These are phyloP conservation scores for Magnaporthales sp. DNA, from an alignment of 2,329 filamentous ascomycete species.

Conservation along the genomic window DNA sequence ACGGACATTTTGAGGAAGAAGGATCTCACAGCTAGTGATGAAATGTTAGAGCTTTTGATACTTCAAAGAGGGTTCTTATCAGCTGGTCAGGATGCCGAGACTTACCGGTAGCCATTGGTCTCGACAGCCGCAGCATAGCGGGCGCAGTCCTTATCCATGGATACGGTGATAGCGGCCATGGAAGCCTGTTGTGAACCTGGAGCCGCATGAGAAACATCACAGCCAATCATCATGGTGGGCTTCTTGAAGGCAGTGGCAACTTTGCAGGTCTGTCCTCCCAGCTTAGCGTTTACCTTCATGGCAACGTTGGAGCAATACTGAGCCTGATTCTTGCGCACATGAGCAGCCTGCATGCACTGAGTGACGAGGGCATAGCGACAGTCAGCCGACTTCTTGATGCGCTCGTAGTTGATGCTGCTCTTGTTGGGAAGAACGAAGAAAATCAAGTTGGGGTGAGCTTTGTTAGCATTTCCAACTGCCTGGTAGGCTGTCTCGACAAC, in stretches of 20 bases:
- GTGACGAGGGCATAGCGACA: conserved; percentile 76
- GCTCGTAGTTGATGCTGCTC: conserved; percentile 65
- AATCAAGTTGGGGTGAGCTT: conserved; percentile 61
- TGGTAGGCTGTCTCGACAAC: conserved; percentile 49
- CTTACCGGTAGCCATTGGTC: conserved; percentile 65
- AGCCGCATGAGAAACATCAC: conserved; percentile 80
- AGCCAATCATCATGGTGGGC: conserved; percentile 78
- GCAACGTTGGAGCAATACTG: conserved; percentile 92
- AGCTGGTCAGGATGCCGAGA: not conserved
- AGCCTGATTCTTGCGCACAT: conserved; percentile 59
- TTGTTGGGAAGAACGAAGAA: conserved; percentile 70
- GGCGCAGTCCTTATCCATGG: conserved; percentile 61
- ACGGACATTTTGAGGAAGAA: conserved; percentile 57
- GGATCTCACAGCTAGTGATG: conserved; percentile 53
- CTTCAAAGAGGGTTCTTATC: not conserved
- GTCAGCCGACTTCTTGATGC: conserved; percentile 84
- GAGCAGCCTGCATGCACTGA: conserved; percentile 66
- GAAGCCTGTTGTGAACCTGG: conserved; percentile 61
- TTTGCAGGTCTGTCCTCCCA: conserved; percentile 68
- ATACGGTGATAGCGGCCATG: conserved; percentile 81
- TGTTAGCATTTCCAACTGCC: conserved; percentile 41
- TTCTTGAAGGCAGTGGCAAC: conserved; percentile 27
- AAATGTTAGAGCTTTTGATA: not conserved
- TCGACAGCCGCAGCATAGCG: conserved; percentile 72
- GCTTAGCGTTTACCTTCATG: conserved; percentile 96